Percentiles rank a stretch among this genome's conserved stretches.
phyloP scores from a whole-genome alignment of 768 basidiomycete species.

The Collybia sp. region DNA sequence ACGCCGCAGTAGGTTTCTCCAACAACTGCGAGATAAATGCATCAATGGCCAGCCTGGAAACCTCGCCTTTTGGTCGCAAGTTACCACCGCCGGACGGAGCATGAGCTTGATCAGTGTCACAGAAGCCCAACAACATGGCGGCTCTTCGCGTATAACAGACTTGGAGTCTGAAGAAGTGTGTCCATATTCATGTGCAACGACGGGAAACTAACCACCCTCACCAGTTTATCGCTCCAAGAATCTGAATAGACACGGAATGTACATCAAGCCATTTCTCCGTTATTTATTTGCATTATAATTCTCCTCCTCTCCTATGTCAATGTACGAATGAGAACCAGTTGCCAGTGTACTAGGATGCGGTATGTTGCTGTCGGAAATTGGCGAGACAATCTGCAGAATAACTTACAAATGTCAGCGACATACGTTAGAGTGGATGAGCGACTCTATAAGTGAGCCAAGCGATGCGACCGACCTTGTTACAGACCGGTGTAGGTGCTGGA shows the following conservation, averaged over 20 bases:
- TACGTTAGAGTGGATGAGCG: too few relatives aligned
- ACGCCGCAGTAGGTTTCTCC: slow-evolving; percentile 47
- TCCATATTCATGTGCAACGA: not conserved
- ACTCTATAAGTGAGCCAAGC: too few relatives aligned
- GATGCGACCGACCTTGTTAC: too few relatives aligned
- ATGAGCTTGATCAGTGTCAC: slow-evolving; percentile 58
- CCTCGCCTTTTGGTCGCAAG: slow-evolving; percentile 58
- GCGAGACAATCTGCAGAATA: too few relatives aligned
- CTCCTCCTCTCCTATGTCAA: too few relatives aligned
- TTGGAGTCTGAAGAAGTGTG: slow-evolving; percentile 49
- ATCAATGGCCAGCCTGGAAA: slow-evolving; percentile 48
- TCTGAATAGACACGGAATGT: not conserved
- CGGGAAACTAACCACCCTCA: not conserved
- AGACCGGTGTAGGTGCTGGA: too few relatives aligned
- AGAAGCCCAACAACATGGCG: slow-evolving; percentile 60
- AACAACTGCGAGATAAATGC: slow-evolving; percentile 54
- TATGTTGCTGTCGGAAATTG: too few relatives aligned
- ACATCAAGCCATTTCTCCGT: not conserved
- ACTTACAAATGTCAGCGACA: too few relatives aligned
- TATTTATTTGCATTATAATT: not conserved
- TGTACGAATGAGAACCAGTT: too few relatives aligned
- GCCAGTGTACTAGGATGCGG: too few relatives aligned
- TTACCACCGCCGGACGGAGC: slow-evolving; percentile 43
- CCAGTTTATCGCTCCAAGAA: not conserved
- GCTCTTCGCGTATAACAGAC: slow-evolving; percentile 52